phyloP scores from a whole-genome alignment of 116 monocot species.

The Zostera marina region DNA sequence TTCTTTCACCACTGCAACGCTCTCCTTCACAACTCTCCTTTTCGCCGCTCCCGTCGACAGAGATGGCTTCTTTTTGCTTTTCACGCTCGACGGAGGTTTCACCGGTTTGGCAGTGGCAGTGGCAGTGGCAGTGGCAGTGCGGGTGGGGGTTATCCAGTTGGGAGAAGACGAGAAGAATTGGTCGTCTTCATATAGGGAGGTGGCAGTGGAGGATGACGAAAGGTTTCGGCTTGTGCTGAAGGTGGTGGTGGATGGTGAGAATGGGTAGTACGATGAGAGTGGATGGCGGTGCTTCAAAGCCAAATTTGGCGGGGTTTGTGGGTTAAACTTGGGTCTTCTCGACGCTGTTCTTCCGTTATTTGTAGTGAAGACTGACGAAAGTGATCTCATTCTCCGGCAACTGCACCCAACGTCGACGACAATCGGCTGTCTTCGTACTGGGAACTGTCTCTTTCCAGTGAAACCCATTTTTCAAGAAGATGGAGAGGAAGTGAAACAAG shows the following conservation, averaged over 20 bases:
- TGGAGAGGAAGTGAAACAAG: no score
- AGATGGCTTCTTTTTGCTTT: conserved; percentile 11
- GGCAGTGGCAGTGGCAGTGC: no score
- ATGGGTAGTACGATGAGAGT: conserved; percentile 19
- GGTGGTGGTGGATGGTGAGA: conserved; percentile 17
- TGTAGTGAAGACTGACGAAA: conserved; percentile 17
- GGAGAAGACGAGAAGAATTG: conserved; percentile 3
- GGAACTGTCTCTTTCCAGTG: neutral
- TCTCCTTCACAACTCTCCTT: conserved; percentile 17
- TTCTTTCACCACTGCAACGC: conserved; percentile 52
- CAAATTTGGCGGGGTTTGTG: conserved; percentile 3
- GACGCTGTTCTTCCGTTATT: neutral
- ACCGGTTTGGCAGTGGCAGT: neutral
- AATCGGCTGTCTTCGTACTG: conserved; percentile 4
- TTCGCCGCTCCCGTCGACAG: neutral
- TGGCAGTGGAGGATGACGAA: conserved; percentile 3
- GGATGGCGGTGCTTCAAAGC: conserved; percentile 15
- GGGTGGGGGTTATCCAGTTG: neutral
- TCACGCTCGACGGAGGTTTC: neutral
- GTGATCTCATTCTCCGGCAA: conserved; percentile 15
- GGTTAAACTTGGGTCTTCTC: conserved; percentile 5
- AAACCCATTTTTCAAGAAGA: neutral
- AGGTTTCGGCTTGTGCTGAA: conserved; percentile 4
- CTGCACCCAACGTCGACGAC: conserved; percentile 18
- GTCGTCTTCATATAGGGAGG: conserved; percentile 5